phyloP scores from a whole-genome alignment of 495 filamentous ascomycete species.

The Neurospora pannonica region DNA sequence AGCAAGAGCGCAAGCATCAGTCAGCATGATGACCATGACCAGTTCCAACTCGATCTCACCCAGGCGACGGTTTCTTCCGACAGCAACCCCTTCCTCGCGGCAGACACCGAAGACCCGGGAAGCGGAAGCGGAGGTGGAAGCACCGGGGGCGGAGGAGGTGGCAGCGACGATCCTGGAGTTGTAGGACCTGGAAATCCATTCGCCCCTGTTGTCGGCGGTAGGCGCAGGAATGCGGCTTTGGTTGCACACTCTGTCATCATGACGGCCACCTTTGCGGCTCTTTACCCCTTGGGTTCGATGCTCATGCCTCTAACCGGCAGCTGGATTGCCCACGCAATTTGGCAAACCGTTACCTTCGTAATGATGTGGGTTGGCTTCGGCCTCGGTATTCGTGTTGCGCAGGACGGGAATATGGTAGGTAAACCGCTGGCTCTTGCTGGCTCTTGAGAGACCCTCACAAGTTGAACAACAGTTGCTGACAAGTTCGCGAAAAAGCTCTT shows the following conservation, averaged over 20 bases:
- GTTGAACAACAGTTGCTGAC: constrained; percentile 3
- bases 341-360: constrained; percentile 49
- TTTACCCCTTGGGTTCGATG: constrained; percentile 49
- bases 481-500: constrained; percentile 22
- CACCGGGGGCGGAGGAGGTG: constrained; percentile 4
- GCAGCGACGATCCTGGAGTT: not conserved
- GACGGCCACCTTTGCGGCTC: constrained; percentile 43
- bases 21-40: constrained; percentile 47
- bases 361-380: constrained; percentile 52
- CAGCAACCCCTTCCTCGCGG: constrained; percentile 49
- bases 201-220: not conserved
- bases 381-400: constrained; percentile 45
- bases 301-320: constrained; percentile 44
- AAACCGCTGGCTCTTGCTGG: not conserved
- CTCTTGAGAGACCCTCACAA: not conserved
- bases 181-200: not conserved
- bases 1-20: constrained; percentile 38
- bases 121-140: not conserved
- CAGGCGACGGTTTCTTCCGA: constrained; percentile 43
- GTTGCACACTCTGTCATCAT: constrained; percentile 44
- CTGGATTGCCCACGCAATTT: constrained; percentile 44
- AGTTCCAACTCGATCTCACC: constrained; percentile 49
- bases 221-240: not conserved
- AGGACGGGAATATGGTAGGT: constrained; percentile 28
- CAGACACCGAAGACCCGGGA: not conserved